Evolutionary conservation across 2,329 filamentous ascomycete genomes (phyloP).

Genomic region (Lachnellula suecica): DNA sequence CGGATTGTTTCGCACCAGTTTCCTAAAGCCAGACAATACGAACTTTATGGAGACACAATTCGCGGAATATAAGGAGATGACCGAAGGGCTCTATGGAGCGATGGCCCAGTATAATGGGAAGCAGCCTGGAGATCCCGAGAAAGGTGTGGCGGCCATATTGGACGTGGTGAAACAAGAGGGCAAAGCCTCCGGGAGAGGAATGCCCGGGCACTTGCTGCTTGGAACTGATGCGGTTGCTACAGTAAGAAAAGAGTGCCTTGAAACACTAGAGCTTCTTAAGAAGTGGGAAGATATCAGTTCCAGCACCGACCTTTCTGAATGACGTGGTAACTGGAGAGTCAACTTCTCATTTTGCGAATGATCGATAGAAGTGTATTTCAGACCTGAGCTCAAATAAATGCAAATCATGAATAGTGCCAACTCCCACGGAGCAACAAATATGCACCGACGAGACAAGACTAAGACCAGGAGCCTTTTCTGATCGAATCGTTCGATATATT

Average conservation of each 20-base stretch:
- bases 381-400: too few relatives aligned
- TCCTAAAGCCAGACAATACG: constrained; percentile 31
- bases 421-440: too few relatives aligned
- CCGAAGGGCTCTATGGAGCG: constrained; percentile 28
- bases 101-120: constrained; percentile 39
- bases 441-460: too few relatives aligned
- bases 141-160: constrained; percentile 51
- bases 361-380: too few relatives aligned
- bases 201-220: constrained; percentile 54
- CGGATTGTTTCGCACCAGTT: constrained; percentile 49
- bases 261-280: constrained; percentile 7
- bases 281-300: not conserved
- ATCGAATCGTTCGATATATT: too few relatives aligned
- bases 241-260: constrained; percentile 43
- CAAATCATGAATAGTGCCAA: too few relatives aligned
- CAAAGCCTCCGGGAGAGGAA: constrained; percentile 43
- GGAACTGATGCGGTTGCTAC: constrained; percentile 48
- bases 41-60: constrained; percentile 24
- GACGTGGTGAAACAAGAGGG: constrained; percentile 55
- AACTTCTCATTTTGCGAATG: too few relatives aligned
- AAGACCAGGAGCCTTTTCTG: too few relatives aligned
- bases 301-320: not conserved
- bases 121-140: constrained; percentile 55
- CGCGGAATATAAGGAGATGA: constrained; percentile 19
- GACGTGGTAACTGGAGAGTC: too few relatives aligned